phyloP scores from a whole-genome alignment of 2,329 filamentous ascomycete species.

The Colletotrichum tanaceti region DNA sequence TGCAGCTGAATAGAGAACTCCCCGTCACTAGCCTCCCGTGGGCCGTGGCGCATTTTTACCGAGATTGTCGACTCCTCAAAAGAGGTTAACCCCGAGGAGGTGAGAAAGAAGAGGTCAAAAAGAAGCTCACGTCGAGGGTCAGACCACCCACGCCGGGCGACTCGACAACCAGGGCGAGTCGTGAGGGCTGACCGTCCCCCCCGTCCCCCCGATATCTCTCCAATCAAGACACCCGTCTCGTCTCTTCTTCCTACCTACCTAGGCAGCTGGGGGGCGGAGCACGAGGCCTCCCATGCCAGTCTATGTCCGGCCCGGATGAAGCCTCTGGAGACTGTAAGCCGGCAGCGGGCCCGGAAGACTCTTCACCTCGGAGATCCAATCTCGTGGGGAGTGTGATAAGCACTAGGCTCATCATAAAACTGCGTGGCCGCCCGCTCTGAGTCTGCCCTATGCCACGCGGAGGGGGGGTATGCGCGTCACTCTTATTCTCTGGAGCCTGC shows the following conservation, averaged over 20 bases:
- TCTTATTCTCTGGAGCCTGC: neutral
- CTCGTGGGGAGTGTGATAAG: neutral
- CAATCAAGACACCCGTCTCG: neutral
- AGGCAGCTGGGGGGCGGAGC: slow-evolving; percentile 18
- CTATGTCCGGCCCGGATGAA: neutral
- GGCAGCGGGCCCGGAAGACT: neutral
- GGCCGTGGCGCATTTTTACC: slow-evolving; percentile 12
- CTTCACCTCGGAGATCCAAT: neutral
- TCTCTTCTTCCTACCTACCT: too few species aligned
- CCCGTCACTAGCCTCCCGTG: slow-evolving; percentile 7
- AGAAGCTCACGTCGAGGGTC: neutral
- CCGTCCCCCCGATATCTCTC: neutral
- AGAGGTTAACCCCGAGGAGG: neutral
- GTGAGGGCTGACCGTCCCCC: neutral
- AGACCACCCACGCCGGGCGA: slow-evolving; percentile 7
- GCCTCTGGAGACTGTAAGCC: neutral
- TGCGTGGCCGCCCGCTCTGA: neutral
- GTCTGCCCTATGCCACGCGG: neutral
- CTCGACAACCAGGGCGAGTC: neutral
- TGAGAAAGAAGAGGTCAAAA: neutral
- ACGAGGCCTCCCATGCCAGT: slow-evolving; percentile 27
- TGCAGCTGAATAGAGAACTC: neutral
- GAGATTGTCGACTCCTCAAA: slow-evolving; percentile 7
- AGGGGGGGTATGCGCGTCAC: neutral
- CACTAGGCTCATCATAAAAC: neutral